These are phyloP conservation scores for Rhizopus sp. DNA, from an alignment of 371 early-diverging fungal genomes.

Conservation along the genomic window DNA sequence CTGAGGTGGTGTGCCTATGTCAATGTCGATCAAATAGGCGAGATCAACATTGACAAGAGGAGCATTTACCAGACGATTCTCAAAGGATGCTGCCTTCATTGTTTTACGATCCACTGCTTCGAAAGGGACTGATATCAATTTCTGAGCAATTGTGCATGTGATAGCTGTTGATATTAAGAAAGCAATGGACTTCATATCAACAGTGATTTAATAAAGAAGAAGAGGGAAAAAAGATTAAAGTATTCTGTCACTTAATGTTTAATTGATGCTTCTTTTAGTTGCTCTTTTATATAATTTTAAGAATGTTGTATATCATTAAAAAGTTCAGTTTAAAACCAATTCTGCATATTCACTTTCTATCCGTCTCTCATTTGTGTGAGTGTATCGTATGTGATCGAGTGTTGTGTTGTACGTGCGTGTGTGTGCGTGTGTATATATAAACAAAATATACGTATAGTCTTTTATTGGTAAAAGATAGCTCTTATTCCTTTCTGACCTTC, in stretches of 20 bases:
- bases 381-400: too few species aligned
- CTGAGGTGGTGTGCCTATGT: constrained; percentile 46
- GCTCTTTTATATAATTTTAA: background rate
- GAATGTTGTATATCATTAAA: background rate
- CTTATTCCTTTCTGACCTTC: constrained; percentile 37
- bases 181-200: background rate
- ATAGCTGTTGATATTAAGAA: constrained; percentile 15
- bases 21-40: constrained; percentile 42
- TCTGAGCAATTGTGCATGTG: constrained; percentile 3
- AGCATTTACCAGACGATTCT: constrained; percentile 8
- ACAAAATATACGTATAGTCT: background rate
- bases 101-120: constrained; percentile 18
- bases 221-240: background rate
- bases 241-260: background rate
- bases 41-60: constrained; percentile 32
- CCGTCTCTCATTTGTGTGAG: too few species aligned
- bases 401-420: too few species aligned
- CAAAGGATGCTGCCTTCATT: constrained; percentile 1
- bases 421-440: too few species aligned
- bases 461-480: background rate
- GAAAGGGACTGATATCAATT: constrained; percentile 24
- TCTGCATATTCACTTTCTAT: background rate
- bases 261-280: background rate
- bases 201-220: background rate
- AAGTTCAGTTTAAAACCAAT: constrained; percentile 3